Base-by-base conservation (phyloP, 2,329 filamentous ascomycete genomes). In the Gaeumannomyces sp. region DNA sequence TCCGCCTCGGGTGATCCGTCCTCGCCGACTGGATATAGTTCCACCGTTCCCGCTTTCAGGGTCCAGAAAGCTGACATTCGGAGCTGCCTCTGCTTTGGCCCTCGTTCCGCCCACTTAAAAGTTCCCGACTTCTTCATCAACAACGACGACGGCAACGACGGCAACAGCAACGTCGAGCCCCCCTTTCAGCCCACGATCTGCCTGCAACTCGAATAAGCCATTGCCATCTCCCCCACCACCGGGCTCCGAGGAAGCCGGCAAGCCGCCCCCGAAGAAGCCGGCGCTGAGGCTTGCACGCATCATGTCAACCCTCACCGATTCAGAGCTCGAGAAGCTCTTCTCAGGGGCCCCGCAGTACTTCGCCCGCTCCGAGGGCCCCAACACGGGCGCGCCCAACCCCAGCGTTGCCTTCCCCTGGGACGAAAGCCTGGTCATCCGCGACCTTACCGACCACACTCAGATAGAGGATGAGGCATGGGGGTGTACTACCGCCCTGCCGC, bases 341-440 rank as follows among this genome's bases (percentile, higher is more conserved):
- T 89, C 88, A 31, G 89, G 89, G n/a, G 89, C 89, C 59, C 89
- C 89, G 68, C 88, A 90, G 73, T 91, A 89, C 77, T 87, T 86
- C 73, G 82, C 85, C 69, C 81, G 84, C 63, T 83, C 81, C 65
- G 82, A 86, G 69, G 83, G 84, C 56, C 83, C 87, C 73, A 84
- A 80, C 72, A 82, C 81, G 66, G 85, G 81, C 62, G 83, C 85
- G 53, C 84, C 84, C 28, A 82, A 86, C 69, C 87, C 88, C 28
- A 85, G 80, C 61, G 86, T 88, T 33, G 84, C 85, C 53, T 91
- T 87, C 72, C 88, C 88, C 1, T 90, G 87, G 82, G 85, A 91
- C 72, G 81, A 85, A 67, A 79, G 83, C 67, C 74, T 89, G 65
- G 77, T 81, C 69, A 85, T 88, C 69, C 80, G 84, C 64, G 87